Conservation (phyloP, 495 filamentous ascomycete species). For the Astrothelium macrocarpum region DNA sequence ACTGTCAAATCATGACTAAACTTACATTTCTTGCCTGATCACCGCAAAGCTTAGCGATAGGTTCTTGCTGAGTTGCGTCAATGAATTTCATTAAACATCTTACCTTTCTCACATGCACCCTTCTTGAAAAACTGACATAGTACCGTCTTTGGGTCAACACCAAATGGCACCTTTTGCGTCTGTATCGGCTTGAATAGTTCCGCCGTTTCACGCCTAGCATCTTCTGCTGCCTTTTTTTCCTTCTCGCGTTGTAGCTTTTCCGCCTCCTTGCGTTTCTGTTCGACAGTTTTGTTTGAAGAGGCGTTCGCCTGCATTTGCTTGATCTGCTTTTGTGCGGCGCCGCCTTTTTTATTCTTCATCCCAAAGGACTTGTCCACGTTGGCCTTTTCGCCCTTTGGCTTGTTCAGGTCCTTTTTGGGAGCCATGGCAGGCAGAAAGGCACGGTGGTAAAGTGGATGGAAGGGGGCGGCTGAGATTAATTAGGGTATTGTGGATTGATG, state of each 20-base stretch:
- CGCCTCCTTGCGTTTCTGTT: conserved; percentile 80
- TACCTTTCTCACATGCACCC: conserved; percentile 86
- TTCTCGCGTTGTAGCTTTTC: conserved; percentile 76
- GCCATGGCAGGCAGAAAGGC: conserved; percentile 56
- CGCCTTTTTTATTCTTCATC: conserved; percentile 99
- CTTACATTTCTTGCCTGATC: conserved; percentile 72
- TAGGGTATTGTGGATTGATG: conserved; percentile 11
- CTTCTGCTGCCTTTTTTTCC: conserved; percentile 80
- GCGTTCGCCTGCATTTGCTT: conserved; percentile 65
- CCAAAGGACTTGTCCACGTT: conserved; percentile 97
- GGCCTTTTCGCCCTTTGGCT: conserved; percentile 55
- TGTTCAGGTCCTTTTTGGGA: conserved; percentile 73
- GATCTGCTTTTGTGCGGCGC: conserved; percentile 78
- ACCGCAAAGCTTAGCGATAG: neutral
- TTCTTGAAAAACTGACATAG: conserved; percentile 93
- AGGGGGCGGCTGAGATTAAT: neutral
- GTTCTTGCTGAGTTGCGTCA: neutral
- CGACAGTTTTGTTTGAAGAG: conserved; percentile 60
- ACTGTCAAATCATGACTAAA: conserved; percentile 86
- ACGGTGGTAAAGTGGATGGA: too few species aligned
- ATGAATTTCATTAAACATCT: neutral
- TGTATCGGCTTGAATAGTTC: conserved; percentile 93
- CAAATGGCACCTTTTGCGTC: conserved; percentile 92
- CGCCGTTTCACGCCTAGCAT: conserved; percentile 63
- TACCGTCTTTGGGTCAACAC: conserved; percentile 97